Evolutionary conservation across 257 asterid genomes (phyloP).

Genomic region (Avicennia marina): DNA sequence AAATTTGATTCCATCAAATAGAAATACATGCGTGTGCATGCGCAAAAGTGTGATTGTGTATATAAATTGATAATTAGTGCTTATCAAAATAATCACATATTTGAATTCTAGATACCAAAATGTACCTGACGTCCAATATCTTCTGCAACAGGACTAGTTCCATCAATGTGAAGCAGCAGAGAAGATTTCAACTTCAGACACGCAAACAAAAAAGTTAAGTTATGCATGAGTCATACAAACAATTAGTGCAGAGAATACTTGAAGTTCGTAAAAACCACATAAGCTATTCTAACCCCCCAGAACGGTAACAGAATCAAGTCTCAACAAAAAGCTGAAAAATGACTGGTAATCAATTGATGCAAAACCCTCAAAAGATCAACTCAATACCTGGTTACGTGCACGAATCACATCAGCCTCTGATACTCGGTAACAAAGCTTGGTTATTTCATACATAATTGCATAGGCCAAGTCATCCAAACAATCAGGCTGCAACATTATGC

Average conservation of each 20-base stretch:
- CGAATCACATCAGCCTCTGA: constrained; percentile 72
- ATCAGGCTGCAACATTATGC: constrained; percentile 54
- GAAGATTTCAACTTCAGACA: constrained; percentile 79
- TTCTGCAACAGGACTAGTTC: constrained; percentile 88
- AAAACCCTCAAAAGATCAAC: no score
- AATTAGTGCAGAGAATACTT: no score
- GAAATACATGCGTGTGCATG: no score
- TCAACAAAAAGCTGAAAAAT: neutral
- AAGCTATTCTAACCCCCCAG: constrained; percentile 6
- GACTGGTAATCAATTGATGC: neutral
- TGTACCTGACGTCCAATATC: constrained; percentile 99
- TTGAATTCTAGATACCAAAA: neutral
- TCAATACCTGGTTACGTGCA: constrained; percentile 77
- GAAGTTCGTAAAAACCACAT: no score
- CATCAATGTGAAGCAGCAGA: constrained; percentile 88
- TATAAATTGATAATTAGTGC: no score
- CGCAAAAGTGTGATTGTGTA: no score
- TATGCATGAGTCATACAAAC: constrained; percentile 4
- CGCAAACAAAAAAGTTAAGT: constrained; percentile 1
- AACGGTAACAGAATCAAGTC: neutral
- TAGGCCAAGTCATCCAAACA: constrained; percentile 74
- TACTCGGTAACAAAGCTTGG: constrained; percentile 64
- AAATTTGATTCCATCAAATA: no score
- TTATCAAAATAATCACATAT: no score
- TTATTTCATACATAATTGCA: constrained; percentile 66